phyloP scores from a whole-genome alignment of 2,329 filamentous ascomycete species.

The Hypoxylon sp. region DNA sequence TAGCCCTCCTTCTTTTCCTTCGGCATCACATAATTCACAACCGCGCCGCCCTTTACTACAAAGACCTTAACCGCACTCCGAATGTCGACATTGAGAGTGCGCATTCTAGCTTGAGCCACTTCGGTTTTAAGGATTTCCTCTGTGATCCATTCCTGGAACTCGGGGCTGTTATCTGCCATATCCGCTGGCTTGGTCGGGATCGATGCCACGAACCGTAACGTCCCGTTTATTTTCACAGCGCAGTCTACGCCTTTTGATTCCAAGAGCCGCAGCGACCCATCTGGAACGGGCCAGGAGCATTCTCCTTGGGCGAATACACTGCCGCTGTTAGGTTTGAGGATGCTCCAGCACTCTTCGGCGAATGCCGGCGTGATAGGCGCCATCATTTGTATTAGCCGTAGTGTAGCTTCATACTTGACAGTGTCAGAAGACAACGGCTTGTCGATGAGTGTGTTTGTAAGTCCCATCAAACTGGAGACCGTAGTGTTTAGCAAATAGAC shows the following conservation, averaged over 20 bases:
- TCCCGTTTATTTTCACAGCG: slow-evolving; percentile 85
- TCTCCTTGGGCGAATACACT: slow-evolving; percentile 60
- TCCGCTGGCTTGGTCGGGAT: slow-evolving; percentile 66
- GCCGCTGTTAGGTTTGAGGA: slow-evolving; percentile 58
- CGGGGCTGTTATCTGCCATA: slow-evolving; percentile 48
- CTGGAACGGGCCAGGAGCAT: slow-evolving; percentile 69
- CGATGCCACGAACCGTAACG: slow-evolving; percentile 74
- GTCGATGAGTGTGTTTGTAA: slow-evolving; percentile 77
- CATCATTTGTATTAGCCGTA: slow-evolving; percentile 75
- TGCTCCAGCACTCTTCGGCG: slow-evolving; percentile 82
- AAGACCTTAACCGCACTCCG: slow-evolving; percentile 52
- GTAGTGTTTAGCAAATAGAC: slow-evolving; percentile 86
- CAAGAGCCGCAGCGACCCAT: slow-evolving; percentile 64
- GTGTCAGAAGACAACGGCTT: slow-evolving; percentile 56
- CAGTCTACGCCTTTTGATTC: slow-evolving; percentile 65
- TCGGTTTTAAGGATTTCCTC: slow-evolving; percentile 70
- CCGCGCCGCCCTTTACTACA: slow-evolving; percentile 67
- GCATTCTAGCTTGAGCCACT: slow-evolving; percentile 69
- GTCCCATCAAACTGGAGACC: slow-evolving; percentile 83
- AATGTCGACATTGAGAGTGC: slow-evolving; percentile 58
- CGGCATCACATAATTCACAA: slow-evolving; percentile 78
- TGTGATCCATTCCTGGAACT: slow-evolving; percentile 71
- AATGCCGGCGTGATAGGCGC: slow-evolving; percentile 85
- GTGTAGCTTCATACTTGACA: slow-evolving; percentile 64
- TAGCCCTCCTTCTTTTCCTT: not conserved